A percentile compares a stretch with the other conserved stretches of the same genome.
Conservation (phyloP, 1,284 basidiomycete genomes). For the Cutaneotrichosporon dermatis region DNA sequence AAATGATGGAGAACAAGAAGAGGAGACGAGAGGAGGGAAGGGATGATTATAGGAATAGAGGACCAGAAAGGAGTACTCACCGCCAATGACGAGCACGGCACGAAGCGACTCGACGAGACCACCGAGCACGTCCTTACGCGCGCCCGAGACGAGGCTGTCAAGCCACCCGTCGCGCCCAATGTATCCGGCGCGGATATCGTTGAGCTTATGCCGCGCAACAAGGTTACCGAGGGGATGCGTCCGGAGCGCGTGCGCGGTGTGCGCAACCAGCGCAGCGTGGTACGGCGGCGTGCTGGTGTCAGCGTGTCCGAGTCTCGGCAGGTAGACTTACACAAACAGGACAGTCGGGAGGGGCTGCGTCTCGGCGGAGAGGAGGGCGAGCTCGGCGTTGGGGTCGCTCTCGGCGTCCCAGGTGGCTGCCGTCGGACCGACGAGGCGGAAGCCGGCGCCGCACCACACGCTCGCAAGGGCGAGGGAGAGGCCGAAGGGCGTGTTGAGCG, state of each 20-base stretch:
- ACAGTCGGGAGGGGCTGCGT: slow-evolving; percentile 33
- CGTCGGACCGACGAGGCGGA: slow-evolving; percentile 35
- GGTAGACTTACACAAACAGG: slow-evolving; percentile 37
- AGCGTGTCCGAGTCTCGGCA: not conserved
- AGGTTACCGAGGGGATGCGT: slow-evolving; percentile 26
- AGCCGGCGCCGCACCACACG: slow-evolving; percentile 42
- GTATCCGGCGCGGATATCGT: slow-evolving; percentile 32
- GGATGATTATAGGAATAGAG: too few species aligned
- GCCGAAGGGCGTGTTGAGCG: slow-evolving; percentile 42
- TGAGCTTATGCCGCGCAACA: slow-evolving; percentile 34
- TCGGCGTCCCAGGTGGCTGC: slow-evolving; percentile 9
- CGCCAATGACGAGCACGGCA: not conserved
- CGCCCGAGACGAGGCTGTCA: slow-evolving; percentile 31
- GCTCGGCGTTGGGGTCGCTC: slow-evolving; percentile 24
- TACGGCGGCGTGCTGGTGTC: not conserved
- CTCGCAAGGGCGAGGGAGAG: slow-evolving; percentile 42
- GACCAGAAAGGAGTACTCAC: not conserved
- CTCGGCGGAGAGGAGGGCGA: slow-evolving; percentile 20
- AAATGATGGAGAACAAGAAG: too few species aligned
- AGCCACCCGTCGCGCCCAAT: slow-evolving; percentile 29
- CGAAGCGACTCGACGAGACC: slow-evolving; percentile 20
- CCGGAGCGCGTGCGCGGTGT: not conserved
- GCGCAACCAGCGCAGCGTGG: slow-evolving; percentile 1
- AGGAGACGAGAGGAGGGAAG: too few species aligned
- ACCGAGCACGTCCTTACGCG: slow-evolving; percentile 30